Evolutionary conservation across 805 yeast species (phyloP).

Genomic region (Tetrapisispora fleetii): DNA sequence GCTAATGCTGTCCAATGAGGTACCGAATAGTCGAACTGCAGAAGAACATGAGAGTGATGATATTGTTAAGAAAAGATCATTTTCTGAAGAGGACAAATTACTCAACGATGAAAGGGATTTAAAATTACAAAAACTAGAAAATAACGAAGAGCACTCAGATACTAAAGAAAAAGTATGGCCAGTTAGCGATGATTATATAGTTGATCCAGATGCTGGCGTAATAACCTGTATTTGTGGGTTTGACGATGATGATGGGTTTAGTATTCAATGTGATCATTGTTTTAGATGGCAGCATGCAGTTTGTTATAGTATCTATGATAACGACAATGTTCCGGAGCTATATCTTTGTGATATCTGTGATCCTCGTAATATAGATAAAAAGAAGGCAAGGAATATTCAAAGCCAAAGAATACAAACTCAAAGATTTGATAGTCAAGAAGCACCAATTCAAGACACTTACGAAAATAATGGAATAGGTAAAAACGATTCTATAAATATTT

Average conservation of each 20-base stretch:
- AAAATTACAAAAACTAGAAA: neutral
- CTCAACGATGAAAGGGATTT: neutral
- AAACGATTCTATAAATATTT: neutral
- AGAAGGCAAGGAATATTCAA: constrained; percentile 36
- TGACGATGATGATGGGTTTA: constrained; percentile 88
- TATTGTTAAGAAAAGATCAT: neutral
- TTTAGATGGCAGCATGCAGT: constrained; percentile 91
- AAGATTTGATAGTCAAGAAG: constrained; percentile 3
- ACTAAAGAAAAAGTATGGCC: constrained; percentile 26
- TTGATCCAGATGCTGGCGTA: constrained; percentile 73
- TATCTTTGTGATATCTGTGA: constrained; percentile 75
- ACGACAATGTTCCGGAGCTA: constrained; percentile 72
- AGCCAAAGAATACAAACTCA: constrained; percentile 27
- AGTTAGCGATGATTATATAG: constrained; percentile 40
- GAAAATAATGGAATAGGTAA: neutral
- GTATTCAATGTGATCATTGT: constrained; percentile 91
- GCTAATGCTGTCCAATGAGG: constrained; percentile 39
- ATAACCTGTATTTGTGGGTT: constrained; percentile 86
- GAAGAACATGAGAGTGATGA: neutral
- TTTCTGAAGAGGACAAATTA: neutral
- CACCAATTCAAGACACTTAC: constrained; percentile 7
- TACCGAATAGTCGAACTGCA: neutral
- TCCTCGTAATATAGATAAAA: constrained; percentile 37
- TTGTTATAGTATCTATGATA: constrained; percentile 69
- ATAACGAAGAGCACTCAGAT: neutral